Evolutionary conservation across 129 eudicot genomes (phyloP), one percentile per base, ranked within the genome.

Genomic region (Flaveria trinervia): DNA sequence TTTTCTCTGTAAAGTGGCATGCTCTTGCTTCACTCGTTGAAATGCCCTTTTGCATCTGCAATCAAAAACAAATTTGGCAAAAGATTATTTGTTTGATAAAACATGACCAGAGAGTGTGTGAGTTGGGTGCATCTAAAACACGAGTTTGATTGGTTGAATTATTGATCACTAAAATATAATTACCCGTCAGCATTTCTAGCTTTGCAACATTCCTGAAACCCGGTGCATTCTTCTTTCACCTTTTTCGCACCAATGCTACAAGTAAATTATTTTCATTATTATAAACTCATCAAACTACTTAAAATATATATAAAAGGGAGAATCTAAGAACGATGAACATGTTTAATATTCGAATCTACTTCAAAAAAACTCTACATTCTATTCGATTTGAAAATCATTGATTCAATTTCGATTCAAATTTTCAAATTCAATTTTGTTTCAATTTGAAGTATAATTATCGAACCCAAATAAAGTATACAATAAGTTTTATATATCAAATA

Each of bases 231-330:
- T 7, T 60, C 71, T 75, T 81, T 87, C 65, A 89, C 90, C 81
- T 81, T 89, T 51, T 75, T 90, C 48, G 96, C 98, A n/a, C 98
- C 98, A 80, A 92, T 90, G 84, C 98, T 89, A 67, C 81, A 76
- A 4, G 67, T 82, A 78, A 71, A 79, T 11, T 49, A n/a, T 23
- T 79, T 14, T 16, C 55, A 59, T 1, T 57, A 4, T 48, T 56
- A 69, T 78, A 69, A 41, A 12, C 3, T 52, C 43, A 10, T 26
- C 55, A 67, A 66, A 39, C 52, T 49, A 60, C 14, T 8, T 9
- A 9, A 33, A 4, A 43, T 44, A 36, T 39, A 2, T 45, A 45
- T 6, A 45, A 0, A 45, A 9, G 1, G 3, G 13, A 28, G 33
- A 28, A 33, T 4, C 39, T 33, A 33, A 33, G 7, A 33, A 33